Percentiles rank a stretch among this genome's conserved stretches.
Conservation (phyloP, 345 rosid genomes). For the Eucalyptus regnans region DNA sequence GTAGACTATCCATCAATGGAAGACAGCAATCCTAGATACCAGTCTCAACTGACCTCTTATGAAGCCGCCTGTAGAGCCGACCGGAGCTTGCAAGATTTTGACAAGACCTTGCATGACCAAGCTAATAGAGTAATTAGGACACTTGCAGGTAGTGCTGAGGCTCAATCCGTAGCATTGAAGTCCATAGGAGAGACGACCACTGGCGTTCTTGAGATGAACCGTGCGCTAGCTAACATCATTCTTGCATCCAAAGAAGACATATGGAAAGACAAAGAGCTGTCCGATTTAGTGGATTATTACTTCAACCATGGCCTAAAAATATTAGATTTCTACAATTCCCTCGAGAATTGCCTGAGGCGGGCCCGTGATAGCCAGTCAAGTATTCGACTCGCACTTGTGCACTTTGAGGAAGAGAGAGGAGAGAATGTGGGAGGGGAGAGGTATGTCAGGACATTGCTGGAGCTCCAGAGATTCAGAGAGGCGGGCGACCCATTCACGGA, state of each 20-base stretch:
- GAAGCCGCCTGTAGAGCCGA: constrained; percentile 67
- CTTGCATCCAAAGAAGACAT: constrained; percentile 18
- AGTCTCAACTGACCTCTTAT: constrained; percentile 38
- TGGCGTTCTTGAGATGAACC: constrained; percentile 64
- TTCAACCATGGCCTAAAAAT: constrained; percentile 43
- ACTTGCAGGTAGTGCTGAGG: constrained; percentile 40
- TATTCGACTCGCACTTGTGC: constrained; percentile 48
- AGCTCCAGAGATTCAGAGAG: constrained; percentile 49
- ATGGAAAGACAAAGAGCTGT: constrained; percentile 59
- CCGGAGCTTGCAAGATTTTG: constrained; percentile 51
- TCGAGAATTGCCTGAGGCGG: constrained; percentile 51
- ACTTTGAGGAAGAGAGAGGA: constrained; percentile 43
- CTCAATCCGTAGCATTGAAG: constrained; percentile 41
- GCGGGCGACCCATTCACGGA: constrained; percentile 58
- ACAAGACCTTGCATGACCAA: constrained; percentile 30
- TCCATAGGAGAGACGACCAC: constrained; percentile 12
- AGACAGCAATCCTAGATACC: constrained; percentile 5
- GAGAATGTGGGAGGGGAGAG: constrained; percentile 15
- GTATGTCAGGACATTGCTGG: constrained; percentile 49
- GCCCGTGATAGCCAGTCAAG: constrained; percentile 61
- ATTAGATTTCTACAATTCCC: constrained; percentile 23
- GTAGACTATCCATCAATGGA: not conserved
- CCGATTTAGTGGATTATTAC: constrained; percentile 46
- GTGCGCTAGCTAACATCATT: constrained; percentile 54
- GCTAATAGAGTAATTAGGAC: constrained; percentile 47